These are phyloP conservation scores for Vanderwaltozyma yarrowii DNA, from an alignment of 805 yeast genomes.

Conservation along the genomic window DNA sequence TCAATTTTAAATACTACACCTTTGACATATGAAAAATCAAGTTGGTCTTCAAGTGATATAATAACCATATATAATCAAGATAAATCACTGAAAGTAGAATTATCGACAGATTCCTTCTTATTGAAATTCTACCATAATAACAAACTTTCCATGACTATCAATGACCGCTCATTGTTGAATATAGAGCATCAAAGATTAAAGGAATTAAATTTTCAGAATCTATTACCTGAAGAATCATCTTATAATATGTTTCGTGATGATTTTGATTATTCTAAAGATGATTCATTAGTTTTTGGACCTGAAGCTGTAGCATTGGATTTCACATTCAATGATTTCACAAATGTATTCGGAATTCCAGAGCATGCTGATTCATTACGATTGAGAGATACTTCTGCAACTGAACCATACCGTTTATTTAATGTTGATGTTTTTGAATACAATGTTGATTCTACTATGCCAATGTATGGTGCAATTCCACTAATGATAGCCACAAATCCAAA, in stretches of 20 bases:
- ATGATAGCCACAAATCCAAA: conserved; percentile 57
- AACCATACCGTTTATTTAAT: conserved; percentile 82
- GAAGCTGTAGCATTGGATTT: conserved; percentile 82
- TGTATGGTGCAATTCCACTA: conserved; percentile 93
- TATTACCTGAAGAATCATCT: conserved; percentile 50
- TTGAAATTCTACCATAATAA: conserved; percentile 35
- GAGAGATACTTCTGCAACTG: conserved; percentile 49
- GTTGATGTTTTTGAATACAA: conserved; percentile 96
- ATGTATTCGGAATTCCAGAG: conserved; percentile 93
- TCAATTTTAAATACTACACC: conserved; percentile 14
- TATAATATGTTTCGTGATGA: conserved; percentile 61
- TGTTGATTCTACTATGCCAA: conserved; percentile 68
- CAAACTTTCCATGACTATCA: conserved; percentile 43
- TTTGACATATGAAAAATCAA: conserved; percentile 3
- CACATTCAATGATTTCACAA: conserved; percentile 44
- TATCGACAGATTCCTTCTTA: conserved; percentile 35
- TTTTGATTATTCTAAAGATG: conserved; percentile 57
- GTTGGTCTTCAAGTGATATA: conserved; percentile 5
- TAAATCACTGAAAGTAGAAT: conserved; percentile 31
- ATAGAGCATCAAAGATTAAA: conserved; percentile 66
- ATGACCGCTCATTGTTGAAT: conserved; percentile 63
- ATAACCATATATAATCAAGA: conserved; percentile 4
- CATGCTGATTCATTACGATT: conserved; percentile 77
- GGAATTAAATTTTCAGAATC: conserved; percentile 32
- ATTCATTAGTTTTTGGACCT: conserved; percentile 71